Percentiles rank a stretch among this genome's conserved stretches.
Evolutionary conservation across 768 basidiomycete genomes (phyloP).

Genomic region (Ramaria sp.): DNA sequence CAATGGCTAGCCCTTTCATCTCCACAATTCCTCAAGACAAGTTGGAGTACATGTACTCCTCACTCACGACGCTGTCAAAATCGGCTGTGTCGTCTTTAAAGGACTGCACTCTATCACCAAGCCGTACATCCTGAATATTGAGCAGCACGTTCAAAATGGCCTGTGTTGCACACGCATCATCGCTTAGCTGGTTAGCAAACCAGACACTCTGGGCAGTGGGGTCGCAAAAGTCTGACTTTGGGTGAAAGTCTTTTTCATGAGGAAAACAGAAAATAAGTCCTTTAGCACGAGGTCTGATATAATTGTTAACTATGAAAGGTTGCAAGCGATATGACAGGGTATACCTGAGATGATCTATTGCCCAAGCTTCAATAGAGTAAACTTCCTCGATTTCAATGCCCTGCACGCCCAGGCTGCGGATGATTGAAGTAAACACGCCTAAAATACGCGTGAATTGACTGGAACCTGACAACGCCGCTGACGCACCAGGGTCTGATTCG

Average conservation of each 20-base stretch:
- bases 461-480: neutral
- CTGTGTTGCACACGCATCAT: conserved; percentile 54
- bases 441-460: neutral
- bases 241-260: conserved; percentile 39
- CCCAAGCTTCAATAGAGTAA: conserved; percentile 55
- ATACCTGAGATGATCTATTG: conserved; percentile 39
- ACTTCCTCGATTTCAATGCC: conserved; percentile 46
- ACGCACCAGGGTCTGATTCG: conserved; percentile 33
- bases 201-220: conserved; percentile 46
- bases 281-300: conserved; percentile 25
- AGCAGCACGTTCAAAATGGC: conserved; percentile 50
- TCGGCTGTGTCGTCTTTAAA: conserved; percentile 41
- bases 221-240: conserved; percentile 31
- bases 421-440: conserved; percentile 49
- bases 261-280: conserved; percentile 56
- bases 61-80: conserved; percentile 47
- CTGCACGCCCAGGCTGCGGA: conserved; percentile 40
- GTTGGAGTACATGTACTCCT: neutral
- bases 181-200: conserved; percentile 60
- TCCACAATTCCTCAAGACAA: conserved; percentile 15
- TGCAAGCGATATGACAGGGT: neutral
- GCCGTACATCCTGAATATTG: conserved; percentile 40
- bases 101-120: conserved; percentile 32
- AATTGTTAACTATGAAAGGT: neutral
- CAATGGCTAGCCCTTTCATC: conserved; percentile 57